Evolutionary conservation across 116 monocot species (phyloP), one percentile per base, ranked within the genome.

Genomic region (Dioscorea cayenensis): DNA sequence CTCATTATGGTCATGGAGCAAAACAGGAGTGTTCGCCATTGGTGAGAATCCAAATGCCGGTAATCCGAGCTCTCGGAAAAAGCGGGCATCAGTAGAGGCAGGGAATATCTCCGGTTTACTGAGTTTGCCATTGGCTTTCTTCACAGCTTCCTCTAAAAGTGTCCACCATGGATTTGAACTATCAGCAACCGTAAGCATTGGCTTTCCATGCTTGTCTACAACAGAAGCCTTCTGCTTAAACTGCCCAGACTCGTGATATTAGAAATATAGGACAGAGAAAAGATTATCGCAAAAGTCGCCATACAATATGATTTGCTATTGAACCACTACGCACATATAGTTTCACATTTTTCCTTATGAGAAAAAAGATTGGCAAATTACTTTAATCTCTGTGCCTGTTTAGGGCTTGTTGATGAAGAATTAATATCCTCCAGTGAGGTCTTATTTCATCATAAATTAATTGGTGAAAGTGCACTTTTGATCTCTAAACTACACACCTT

Each of bases 11-110:
- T 89, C 86, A 83, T 99, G 97, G 35, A 99, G 88, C 38, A 93
- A 71, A 55, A 88, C 78, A 51, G 97, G 97, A 21, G 97, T 99
- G 66, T 91, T 93, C 68, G 88, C 79, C 86, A 99, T 99, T 3
- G 97, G 97, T 52, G 97, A 99, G 76, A 93, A 93, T 17, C 97
- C 97, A 78, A 99, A 89, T 59, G 97, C 97, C 43, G 97, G 91
- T 71, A 99, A 48, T 27, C 93, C 97, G 12, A 60, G 18, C 58
- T 85, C 66, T 20, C 97, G 80, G 67, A 93, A 93, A 73, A 72
- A 89, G 12, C 86, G 86, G 76, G 90, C 83, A 83, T 99, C 97
- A 9, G 97, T 99, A 22, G 93, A 88, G 21, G 90, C 97, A 38
- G 97, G 90, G 64, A 99, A 99, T 60, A 93, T 85, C 80, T 99